Conservation (phyloP, 768 basidiomycete species). For the Tricholoma matsutake region DNA sequence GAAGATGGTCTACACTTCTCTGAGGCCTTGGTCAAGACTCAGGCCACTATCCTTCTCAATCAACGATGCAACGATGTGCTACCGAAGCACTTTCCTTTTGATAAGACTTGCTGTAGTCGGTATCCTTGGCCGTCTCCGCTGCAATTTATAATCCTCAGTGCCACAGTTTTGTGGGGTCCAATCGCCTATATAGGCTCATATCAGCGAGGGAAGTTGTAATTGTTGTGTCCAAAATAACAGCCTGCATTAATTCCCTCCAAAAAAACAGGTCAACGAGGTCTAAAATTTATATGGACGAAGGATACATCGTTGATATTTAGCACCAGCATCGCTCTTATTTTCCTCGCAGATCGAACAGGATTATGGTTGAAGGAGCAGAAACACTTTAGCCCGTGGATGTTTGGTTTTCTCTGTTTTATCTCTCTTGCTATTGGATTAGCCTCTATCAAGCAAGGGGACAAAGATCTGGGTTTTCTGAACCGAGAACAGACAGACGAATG, state of each 20-base stretch:
- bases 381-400: slow-evolving; percentile 68
- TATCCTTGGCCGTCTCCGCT: slow-evolving; percentile 66
- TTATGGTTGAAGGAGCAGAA: slow-evolving; percentile 92
- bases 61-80: slow-evolving; percentile 74
- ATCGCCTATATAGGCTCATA: slow-evolving; percentile 33
- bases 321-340: slow-evolving; percentile 63
- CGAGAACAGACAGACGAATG: slow-evolving; percentile 95
- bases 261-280: slow-evolving; percentile 5
- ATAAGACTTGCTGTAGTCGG: slow-evolving; percentile 77
- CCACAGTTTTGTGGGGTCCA: slow-evolving; percentile 52
- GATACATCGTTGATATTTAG: slow-evolving; percentile 56
- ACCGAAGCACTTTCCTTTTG: slow-evolving; percentile 59
- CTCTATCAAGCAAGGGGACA: slow-evolving; percentile 69
- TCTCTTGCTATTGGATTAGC: slow-evolving; percentile 56
- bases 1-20: slow-evolving; percentile 85
- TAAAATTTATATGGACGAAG: slow-evolving; percentile 19
- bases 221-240: not conserved
- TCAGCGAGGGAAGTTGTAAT: slow-evolving; percentile 15
- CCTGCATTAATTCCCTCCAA: not conserved
- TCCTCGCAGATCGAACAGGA: slow-evolving; percentile 78
- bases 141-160: slow-evolving; percentile 50
- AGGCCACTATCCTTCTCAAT: slow-evolving; percentile 79
- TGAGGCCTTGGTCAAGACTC: slow-evolving; percentile 54
- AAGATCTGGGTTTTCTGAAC: slow-evolving; percentile 86
- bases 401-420: slow-evolving; percentile 54